Base-by-base conservation (phyloP, 2,329 filamentous ascomycete species). In the Nigrospora osmanthi region DNA sequence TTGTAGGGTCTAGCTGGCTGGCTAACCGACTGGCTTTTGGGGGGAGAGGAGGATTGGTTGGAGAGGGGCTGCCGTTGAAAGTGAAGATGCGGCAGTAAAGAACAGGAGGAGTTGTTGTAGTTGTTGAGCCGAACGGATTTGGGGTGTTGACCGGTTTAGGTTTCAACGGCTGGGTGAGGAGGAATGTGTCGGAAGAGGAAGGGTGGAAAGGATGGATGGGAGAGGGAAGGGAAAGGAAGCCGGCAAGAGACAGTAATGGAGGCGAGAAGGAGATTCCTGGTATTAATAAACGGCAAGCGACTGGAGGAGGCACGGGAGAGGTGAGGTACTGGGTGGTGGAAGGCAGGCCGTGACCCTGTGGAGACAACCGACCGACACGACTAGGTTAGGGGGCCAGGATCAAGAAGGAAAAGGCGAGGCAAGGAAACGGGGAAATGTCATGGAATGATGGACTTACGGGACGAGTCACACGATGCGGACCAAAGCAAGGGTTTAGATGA, bases 311-410 rank as follows among this genome's bases (percentile, higher is more conserved):
- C 23, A n/a, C 34, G 34, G 34, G 13, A 35, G n/a, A n/a, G n/a
- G n/a, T n/a, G n/a, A n/a, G 34, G 34, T 35, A 14, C 13, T 28
- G 23, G 7, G n/a, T n/a, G n/a, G n/a, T n/a, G 19, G 15, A 10
- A 35, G 15, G 40, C 35, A 42, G 35, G 44, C 36, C 41, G 44
- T 42, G 41, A 41, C 44, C 38, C 28, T 33, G 44, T 45, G 44
- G 44, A 45, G 44, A 45, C 33, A 14, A 23, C 16, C 35, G 23
- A 23, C 16, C 35, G 23, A 31, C n/a, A 40, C 28, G 40, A 30
- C 40, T 36, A 42, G 33, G 23, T 28, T 28, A 28, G 40, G 40
- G 33, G 32, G 33, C 40, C 40, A 42, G 40, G 40, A 42, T 23
- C 40, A 36, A 28, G 23, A 28, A 28, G 23, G 23, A 28, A 28